Percentiles rank a stretch among this genome's conserved stretches.
These are phyloP conservation scores for Petunia secreta DNA, from an alignment of 257 asterid genomes.

Conservation along the genomic window DNA sequence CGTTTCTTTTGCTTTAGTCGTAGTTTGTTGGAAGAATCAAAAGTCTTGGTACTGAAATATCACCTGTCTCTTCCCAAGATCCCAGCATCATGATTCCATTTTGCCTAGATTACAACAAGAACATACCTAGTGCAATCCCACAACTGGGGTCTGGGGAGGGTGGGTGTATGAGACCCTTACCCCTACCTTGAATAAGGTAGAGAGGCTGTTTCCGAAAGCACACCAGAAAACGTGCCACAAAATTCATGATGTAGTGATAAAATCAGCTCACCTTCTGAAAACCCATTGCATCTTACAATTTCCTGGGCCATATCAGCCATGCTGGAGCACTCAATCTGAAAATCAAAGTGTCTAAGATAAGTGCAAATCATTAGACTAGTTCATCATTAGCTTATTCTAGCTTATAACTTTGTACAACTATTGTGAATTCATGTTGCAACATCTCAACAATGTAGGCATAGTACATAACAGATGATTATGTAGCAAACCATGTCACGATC, in stretches of 20 bases:
- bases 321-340: conserved; percentile 94
- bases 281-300: conserved; percentile 75
- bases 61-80: neutral
- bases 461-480: neutral
- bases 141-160: too few relatives aligned
- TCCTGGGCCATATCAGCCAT: conserved; percentile 89
- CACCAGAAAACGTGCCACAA: neutral
- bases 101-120: too few relatives aligned
- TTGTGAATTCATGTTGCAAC: neutral
- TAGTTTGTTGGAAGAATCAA: neutral
- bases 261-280: conserved; percentile 58
- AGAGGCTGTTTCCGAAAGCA: neutral
- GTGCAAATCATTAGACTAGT: neutral
- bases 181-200: too few relatives aligned
- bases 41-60: neutral
- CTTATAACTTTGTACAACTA: neutral
- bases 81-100: neutral
- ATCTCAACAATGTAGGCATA: neutral
- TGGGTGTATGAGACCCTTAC: too few relatives aligned
- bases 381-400: conserved; percentile 1
- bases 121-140: too few relatives aligned
- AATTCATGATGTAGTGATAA: neutral
- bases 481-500: neutral
- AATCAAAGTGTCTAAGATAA: conserved; percentile 16
- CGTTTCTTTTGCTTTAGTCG: neutral